Base-by-base conservation (phyloP, 257 asterid species). In the Echites panduratus region DNA sequence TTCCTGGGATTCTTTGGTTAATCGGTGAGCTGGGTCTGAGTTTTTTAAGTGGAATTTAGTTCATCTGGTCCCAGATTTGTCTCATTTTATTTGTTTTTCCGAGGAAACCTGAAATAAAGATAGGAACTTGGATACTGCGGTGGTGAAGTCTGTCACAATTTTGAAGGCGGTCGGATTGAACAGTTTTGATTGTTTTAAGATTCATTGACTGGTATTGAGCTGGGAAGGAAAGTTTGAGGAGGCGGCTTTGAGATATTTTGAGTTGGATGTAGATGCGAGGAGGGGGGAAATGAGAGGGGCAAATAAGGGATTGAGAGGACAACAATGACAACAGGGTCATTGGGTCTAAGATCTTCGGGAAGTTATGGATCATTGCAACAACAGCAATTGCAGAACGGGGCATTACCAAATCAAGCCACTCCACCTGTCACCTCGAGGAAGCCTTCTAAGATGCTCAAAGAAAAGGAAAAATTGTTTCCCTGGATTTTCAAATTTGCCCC, bases 341-440 rank as follows among this genome's bases (percentile, higher is more conserved):
- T 92, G 89, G 93, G 97, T 84, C 90, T 94, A 83, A 93, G 99
- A 85, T 75, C 98, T 80, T 93, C 98, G 19, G 97, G 96, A 76
- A 94, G 98, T 86, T 91, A 89, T 90, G 99, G 99, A 62, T 94
- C 98, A 75, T 82, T 94, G 87, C 97, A 78, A 54, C 84, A 75
- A 50, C 81, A 84, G 64, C 92, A 84, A 73, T 65, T 84, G 63
- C 97, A 88, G 82, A 86, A 82, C 78, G 80, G 84, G 66, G 66
- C 82, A n/a, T 77, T 81, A 75, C 87, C 92, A 53, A 77, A 75
- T 73, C 96, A 89, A 77, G 63, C 78, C 52, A 78, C 97, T 0
- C 92, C 93, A 7, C 89, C 87, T 72, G 32, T 85, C 29, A 35
- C 89, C 52, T 47, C 78, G 35, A 73, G 96, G 72, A 89, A 88